A percentile compares a stretch with the other conserved stretches of the same genome.
Evolutionary conservation across 1,284 basidiomycete species (phyloP).

Genomic region (Ceratobasidium sp.): DNA sequence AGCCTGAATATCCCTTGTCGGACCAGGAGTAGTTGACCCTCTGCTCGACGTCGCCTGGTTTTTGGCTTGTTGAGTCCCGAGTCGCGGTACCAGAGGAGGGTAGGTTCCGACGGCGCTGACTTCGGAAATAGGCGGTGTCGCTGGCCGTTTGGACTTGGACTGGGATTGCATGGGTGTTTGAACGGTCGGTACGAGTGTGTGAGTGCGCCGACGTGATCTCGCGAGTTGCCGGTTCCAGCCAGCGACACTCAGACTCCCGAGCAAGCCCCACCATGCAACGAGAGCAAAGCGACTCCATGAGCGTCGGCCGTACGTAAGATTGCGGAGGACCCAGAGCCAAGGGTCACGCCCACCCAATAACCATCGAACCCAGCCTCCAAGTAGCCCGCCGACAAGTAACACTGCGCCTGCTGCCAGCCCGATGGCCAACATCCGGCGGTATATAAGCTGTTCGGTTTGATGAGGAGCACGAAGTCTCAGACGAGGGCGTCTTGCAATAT

Average conservation of each 20-base stretch:
- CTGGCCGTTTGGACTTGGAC: conserved; percentile 16
- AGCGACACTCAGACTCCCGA: conserved; percentile 87
- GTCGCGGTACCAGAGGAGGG: conserved; percentile 39
- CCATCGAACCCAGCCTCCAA: conserved; percentile 95
- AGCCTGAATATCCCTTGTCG: conserved; percentile 42
- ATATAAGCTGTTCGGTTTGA: conserved; percentile 77
- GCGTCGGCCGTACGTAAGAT: conserved; percentile 78
- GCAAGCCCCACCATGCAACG: conserved; percentile 85
- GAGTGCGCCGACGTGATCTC: conserved; percentile 65
- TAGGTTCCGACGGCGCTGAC: conserved; percentile 43
- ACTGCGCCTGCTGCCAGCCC: conserved; percentile 87
- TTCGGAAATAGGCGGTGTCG: conserved; percentile 19
- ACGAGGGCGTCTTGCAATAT: conserved; percentile 91
- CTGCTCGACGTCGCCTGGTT: neutral
- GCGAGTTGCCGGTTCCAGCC: conserved; percentile 93
- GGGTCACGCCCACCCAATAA: conserved; percentile 87
- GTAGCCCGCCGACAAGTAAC: conserved; percentile 85
- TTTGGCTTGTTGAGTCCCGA: conserved; percentile 19
- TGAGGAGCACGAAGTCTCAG: conserved; percentile 90
- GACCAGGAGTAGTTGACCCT: neutral
- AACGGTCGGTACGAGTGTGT: neutral
- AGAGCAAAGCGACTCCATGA: conserved; percentile 88
- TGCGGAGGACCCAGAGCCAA: conserved; percentile 88
- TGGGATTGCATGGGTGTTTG: conserved; percentile 30
- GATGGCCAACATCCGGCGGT: conserved; percentile 86